These are phyloP conservation scores for Actinomortierella ambigua DNA, from an alignment of 371 early-diverging fungal species.

Conservation along the genomic window DNA sequence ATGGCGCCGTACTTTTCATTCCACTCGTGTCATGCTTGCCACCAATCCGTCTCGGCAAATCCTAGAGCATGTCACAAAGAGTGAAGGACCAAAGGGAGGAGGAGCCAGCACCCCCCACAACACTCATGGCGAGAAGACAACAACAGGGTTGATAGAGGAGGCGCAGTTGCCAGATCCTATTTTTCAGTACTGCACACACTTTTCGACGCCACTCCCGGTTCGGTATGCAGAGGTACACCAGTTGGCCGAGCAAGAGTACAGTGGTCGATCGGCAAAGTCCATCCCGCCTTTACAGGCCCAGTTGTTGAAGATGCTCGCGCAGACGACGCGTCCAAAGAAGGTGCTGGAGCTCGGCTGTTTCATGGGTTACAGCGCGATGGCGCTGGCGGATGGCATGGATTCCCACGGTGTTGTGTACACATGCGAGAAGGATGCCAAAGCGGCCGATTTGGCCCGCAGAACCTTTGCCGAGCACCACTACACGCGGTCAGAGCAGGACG, in stretches of 20 bases:
- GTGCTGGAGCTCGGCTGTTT: conserved; percentile 68
- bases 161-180: no score
- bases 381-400: conserved; percentile 62
- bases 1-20: no score
- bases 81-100: no score
- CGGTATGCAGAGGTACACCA: conserved; percentile 16
- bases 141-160: no score
- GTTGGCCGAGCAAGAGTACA: conserved; percentile 9
- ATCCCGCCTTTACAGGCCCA: conserved; percentile 51
- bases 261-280: conserved; percentile 51
- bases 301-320: conserved; percentile 48
- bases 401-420: conserved; percentile 41
- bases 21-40: no score
- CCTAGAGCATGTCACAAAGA: no score
- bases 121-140: no score
- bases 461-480: conserved; percentile 38
- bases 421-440: conserved; percentile 51
- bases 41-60: no score
- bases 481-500: conserved; percentile 12
- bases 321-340: conserved; percentile 40
- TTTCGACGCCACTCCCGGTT: conserved; percentile 22
- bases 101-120: no score
- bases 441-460: conserved; percentile 48
- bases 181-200: conserved; percentile 12
- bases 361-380: conserved; percentile 63